These are phyloP conservation scores for Vitis rupestris DNA, from an alignment of 164 flowering plant genomes.

Conservation along the genomic window DNA sequence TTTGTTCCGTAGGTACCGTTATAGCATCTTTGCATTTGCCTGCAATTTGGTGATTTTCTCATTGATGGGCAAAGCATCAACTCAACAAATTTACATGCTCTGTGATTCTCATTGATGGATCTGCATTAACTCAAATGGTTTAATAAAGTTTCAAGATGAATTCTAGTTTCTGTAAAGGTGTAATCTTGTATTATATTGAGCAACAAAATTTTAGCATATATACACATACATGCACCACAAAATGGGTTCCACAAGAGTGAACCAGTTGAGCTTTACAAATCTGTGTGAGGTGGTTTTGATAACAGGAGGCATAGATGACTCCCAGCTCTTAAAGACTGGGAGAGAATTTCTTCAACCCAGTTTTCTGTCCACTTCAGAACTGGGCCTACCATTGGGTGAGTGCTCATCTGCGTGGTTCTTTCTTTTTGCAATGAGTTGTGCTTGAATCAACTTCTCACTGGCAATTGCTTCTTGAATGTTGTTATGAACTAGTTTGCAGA, in stretches of 20 bases:
- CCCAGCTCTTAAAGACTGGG: background rate
- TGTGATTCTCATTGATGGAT: background rate
- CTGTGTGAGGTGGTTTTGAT: background rate
- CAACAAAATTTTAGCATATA: background rate
- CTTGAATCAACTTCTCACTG: conserved; percentile 44
- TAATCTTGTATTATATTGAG: background rate
- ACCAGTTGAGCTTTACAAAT: background rate
- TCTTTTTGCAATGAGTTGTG: conserved; percentile 46
- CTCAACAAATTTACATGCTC: too few relatives aligned
- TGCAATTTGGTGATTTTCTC: too few relatives aligned
- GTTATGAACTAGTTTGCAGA: conserved; percentile 45
- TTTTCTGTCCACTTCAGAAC: conserved; percentile 16
- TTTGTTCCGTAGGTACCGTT: too few relatives aligned
- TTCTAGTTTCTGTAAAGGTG: background rate
- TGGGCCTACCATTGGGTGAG: conserved; percentile 57
- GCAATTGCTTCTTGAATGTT: conserved; percentile 63
- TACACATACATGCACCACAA: background rate
- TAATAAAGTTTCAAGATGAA: too few relatives aligned
- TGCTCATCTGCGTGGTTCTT: conserved; percentile 28
- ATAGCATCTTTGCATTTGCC: too few relatives aligned
- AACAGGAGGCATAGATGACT: background rate
- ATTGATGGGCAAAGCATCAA: too few relatives aligned
- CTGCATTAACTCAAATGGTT: background rate
- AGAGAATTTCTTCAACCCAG: background rate
- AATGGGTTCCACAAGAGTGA: background rate